Evolutionary conservation across 83 land plant genomes (phyloP).

Genomic region (Picea abies): DNA sequence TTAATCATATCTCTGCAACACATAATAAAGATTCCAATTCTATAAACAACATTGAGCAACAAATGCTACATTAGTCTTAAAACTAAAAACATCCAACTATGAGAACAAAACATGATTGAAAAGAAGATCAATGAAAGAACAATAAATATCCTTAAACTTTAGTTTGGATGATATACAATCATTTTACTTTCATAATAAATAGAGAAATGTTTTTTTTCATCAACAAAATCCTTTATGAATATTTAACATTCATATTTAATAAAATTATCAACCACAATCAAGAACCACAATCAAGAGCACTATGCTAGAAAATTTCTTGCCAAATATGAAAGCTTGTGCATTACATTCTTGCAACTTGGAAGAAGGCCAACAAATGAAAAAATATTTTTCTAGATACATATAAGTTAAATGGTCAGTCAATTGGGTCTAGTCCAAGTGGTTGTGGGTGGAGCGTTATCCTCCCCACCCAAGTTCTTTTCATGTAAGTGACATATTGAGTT

Average conservation of each 20-base stretch:
- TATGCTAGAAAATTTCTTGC: not conserved
- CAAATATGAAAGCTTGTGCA: not conserved
- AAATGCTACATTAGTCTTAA: not conserved
- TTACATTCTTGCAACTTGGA: not conserved
- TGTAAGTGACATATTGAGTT: no score
- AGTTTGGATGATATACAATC: no score
- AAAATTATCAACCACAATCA: no score
- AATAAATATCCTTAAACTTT: no score
- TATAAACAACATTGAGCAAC: not conserved
- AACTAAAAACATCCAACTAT: not conserved
- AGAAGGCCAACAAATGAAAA: not conserved
- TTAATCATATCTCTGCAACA: not conserved
- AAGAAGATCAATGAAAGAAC: not conserved
- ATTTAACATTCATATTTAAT: not conserved
- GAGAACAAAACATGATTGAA: not conserved
- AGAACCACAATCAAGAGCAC: not conserved
- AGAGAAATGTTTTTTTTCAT: not conserved
- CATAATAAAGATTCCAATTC: not conserved
- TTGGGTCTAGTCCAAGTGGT: no score
- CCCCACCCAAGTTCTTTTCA: no score
- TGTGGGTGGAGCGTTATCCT: no score
- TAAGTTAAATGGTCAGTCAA: no score
- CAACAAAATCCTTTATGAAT: not conserved
- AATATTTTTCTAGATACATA: not conserved
- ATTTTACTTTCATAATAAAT: not conserved